Conservation (phyloP, 345 rosid genomes). For the Salix purpurea region DNA sequence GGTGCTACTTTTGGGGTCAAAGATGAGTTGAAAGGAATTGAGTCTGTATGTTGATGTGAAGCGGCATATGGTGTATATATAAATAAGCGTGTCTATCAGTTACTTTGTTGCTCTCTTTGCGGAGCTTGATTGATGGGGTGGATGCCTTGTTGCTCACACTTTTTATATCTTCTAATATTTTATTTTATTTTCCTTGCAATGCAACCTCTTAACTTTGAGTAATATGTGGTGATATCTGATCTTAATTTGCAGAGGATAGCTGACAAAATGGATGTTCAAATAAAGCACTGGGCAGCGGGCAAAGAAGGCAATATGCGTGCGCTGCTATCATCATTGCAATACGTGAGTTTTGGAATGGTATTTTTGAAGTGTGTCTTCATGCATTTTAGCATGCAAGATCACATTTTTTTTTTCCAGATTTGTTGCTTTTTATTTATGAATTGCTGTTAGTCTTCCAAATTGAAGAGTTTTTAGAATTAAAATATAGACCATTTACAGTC, state of each 20-base stretch:
- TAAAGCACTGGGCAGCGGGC: slow-evolving; percentile 87
- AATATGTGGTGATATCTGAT: slow-evolving; percentile 10
- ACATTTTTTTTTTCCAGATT: not conserved
- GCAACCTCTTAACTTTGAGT: slow-evolving; percentile 3
- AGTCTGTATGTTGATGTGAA: not conserved
- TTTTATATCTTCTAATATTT: not conserved
- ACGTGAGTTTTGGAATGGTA: slow-evolving; percentile 37
- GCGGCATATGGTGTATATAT: not conserved
- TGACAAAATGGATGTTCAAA: slow-evolving; percentile 53
- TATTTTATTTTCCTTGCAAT: not conserved
- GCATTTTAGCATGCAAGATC: not conserved
- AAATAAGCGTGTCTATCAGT: not conserved
- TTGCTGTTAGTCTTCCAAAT: not conserved
- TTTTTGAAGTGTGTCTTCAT: not conserved
- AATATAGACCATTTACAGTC: not conserved
- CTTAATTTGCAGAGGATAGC: slow-evolving; percentile 66
- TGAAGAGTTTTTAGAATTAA: not conserved
- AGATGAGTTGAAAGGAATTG: not conserved
- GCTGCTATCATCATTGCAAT: slow-evolving; percentile 72
- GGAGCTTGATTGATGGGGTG: not conserved
- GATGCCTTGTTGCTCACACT: not conserved
- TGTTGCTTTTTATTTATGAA: not conserved
- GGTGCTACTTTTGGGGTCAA: not conserved
- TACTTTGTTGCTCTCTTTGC: not conserved
- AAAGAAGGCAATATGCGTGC: slow-evolving; percentile 96